Percentiles rank a stretch among this genome's conserved stretches.
phyloP scores from a whole-genome alignment of 2,329 filamentous ascomycete genomes.

The Triangularia verruculosa region DNA sequence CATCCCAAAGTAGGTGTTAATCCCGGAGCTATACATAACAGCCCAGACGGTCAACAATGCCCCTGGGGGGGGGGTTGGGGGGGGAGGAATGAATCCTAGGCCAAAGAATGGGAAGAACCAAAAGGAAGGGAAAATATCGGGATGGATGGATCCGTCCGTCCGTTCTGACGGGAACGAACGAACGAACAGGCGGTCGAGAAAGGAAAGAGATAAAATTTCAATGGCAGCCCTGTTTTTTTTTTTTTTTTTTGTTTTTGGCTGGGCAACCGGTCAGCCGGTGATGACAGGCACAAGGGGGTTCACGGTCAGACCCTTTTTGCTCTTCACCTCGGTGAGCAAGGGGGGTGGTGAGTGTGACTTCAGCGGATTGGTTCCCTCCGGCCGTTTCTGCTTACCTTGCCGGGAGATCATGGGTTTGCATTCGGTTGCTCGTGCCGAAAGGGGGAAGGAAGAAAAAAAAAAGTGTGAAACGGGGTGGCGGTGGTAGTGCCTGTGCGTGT shows the following conservation, averaged over 20 bases:
- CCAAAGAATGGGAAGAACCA: background rate
- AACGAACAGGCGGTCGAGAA: background rate
- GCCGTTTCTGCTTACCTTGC: background rate
- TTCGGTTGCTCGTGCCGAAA: background rate
- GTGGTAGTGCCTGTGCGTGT: too few relatives aligned
- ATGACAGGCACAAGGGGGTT: background rate
- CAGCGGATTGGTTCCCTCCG: background rate
- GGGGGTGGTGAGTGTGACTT: background rate
- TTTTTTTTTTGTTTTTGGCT: too few relatives aligned
- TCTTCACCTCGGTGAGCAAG: background rate
- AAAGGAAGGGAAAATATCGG: background rate
- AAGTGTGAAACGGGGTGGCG: background rate
- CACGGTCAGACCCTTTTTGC: background rate
- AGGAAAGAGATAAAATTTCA: background rate
- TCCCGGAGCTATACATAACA: background rate
- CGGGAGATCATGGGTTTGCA: background rate
- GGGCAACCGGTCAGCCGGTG: background rate
- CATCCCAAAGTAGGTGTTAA: background rate
- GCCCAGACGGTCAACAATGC: background rate
- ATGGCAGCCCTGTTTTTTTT: background rate
- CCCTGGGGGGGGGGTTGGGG: too few relatives aligned
- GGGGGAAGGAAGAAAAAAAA: too few relatives aligned
- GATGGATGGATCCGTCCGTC: background rate
- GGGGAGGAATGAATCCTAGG: background rate
- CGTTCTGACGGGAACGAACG: background rate